These are phyloP conservation scores for Dactylellina parvicollis DNA, from an alignment of 2,329 filamentous ascomycete genomes.

Conservation along the genomic window DNA sequence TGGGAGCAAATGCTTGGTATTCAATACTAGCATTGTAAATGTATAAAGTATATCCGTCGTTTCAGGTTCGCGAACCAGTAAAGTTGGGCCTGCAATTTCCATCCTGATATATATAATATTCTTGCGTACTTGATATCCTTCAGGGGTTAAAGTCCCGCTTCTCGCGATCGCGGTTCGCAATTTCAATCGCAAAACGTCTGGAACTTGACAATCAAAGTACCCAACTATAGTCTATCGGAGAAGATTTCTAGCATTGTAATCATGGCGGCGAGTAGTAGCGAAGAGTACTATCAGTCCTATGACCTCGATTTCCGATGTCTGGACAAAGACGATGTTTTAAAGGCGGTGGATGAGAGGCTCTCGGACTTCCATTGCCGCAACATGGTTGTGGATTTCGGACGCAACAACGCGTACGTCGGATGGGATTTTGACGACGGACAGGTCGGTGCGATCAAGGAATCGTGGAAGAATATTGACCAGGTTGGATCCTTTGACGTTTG, in stretches of 20 bases:
- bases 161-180: not conserved
- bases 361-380: constrained; percentile 37
- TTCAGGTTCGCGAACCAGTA: too few relatives aligned
- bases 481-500: not conserved
- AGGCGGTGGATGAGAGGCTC: constrained; percentile 29
- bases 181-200: not conserved
- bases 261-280: too few relatives aligned
- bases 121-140: too few relatives aligned
- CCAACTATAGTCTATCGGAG: too few relatives aligned
- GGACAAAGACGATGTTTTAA: constrained; percentile 36
- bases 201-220: not conserved
- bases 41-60: too few relatives aligned
- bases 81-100: not conserved
- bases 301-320: constrained; percentile 33
- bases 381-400: constrained; percentile 48
- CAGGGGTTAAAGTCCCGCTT: too few relatives aligned
- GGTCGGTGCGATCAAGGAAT: constrained; percentile 20
- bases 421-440: constrained; percentile 40
- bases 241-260: too few relatives aligned
- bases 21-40: too few relatives aligned
- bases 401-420: constrained; percentile 35
- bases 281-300: constrained; percentile 28
- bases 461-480: constrained; percentile 30
- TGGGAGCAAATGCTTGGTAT: too few relatives aligned
- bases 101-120: not conserved